A percentile compares a stretch with the other conserved stretches of the same genome.
These are phyloP conservation scores for Metschnikowia bowlesiae DNA, from an alignment of 805 yeast genomes.

Conservation along the genomic window DNA sequence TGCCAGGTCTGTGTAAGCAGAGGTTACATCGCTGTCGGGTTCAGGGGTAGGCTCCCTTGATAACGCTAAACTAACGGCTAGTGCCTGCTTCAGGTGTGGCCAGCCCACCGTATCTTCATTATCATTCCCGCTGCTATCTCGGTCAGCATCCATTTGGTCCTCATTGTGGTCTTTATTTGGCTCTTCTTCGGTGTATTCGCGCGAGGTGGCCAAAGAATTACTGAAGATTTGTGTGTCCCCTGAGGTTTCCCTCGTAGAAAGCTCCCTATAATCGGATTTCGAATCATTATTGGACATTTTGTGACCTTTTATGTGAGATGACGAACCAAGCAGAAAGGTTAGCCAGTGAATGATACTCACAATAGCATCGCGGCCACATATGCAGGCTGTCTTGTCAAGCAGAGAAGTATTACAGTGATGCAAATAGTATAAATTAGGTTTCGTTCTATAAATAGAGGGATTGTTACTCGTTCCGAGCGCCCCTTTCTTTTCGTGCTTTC, in stretches of 20 bases:
- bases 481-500: no score
- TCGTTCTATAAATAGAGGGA: no score
- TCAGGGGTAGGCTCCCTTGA: constrained; percentile 15
- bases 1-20: constrained; percentile 10
- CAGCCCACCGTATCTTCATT: neutral
- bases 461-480: no score
- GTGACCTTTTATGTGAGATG: neutral
- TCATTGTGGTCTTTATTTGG: neutral
- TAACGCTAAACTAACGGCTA: neutral
- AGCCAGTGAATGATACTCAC: neutral
- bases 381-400: neutral
- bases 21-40: constrained; percentile 6
- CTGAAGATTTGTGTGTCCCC: neutral
- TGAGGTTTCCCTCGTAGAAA: neutral
- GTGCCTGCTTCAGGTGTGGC: neutral
- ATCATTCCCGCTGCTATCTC: neutral
- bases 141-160: neutral
- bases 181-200: neutral
- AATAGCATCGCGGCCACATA: neutral
- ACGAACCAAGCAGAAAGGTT: no score
- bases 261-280: neutral
- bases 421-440: no score
- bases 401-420: neutral
- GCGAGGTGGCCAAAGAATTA: neutral
- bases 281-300: neutral